Base-by-base conservation (phyloP, 148 eudicot species). In the Fagopyrum tataricum region DNA sequence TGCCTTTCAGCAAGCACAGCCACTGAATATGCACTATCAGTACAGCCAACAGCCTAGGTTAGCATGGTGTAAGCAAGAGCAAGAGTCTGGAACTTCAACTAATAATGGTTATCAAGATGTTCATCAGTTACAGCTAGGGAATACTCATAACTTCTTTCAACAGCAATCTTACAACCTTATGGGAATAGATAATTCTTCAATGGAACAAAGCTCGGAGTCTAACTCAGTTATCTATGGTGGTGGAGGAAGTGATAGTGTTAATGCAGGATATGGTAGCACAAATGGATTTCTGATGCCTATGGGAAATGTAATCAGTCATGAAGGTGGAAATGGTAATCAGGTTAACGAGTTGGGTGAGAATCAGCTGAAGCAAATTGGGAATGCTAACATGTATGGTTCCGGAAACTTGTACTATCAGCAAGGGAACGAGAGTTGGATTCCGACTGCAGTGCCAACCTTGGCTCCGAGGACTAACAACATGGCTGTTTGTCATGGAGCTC, bases 1-100 rank as follows among this genome's bases (percentile, higher is more conserved):
- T 0, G 69, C 69, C 0, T 78, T 84, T 47, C 82, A 90, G 43
- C 74, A 51, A 5, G 7, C 40, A 3, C 67, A 61, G 69, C 43
- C 69, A 4, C 44, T 64, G 3, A 39, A 7, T 14, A 39, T 64
- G 69, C 69, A 55, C 4, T 37, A 64, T 15, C 69, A 31, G 69
- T 64, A 64, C 44, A 53, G 20, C 20, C 76, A 79, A n/a, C 84
- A 80, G 56, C 79, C 85, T 8, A 4, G 56, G 41, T 37, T 64
- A 0, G n/a, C 69, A 9, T 92, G 97, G 97, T 90, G 91, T 68
- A 92, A 92, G 80, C 96, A 90, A 83, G 97, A 92, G 70, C 86
- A 81, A 17, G 88, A 85, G 10, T 74, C 59, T 74, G 77, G 44
- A 26, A 9, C 24, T 18, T 20, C 42, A 71, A 61, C 42, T 1